These are phyloP conservation scores for Kalanchoe fedtschenkoi DNA, from an alignment of 164 flowering plant genomes.

Conservation along the genomic window DNA sequence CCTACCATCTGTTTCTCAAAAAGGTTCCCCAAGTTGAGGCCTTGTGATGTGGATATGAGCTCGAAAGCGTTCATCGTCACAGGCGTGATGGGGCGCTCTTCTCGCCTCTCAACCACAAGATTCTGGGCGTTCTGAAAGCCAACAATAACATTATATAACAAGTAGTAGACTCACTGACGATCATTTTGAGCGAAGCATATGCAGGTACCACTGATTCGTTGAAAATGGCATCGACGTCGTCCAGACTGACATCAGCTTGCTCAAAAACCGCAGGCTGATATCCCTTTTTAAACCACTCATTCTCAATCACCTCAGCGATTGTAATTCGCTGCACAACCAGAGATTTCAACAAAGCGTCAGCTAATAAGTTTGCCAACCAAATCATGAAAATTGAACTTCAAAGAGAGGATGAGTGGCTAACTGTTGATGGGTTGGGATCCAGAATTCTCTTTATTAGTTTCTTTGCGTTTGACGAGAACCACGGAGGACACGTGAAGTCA, in stretches of 20 bases:
- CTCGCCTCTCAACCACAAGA: slow-evolving; percentile 85
- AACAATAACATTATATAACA: not conserved
- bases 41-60: slow-evolving; percentile 91
- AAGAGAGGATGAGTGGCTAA: slow-evolving; percentile 19
- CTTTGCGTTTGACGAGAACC: slow-evolving; percentile 91
- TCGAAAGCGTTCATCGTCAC: slow-evolving; percentile 92
- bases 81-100: slow-evolving; percentile 46
- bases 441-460: slow-evolving; percentile 75
- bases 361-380: not conserved
- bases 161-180: not conserved
- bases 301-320: slow-evolving; percentile 70
- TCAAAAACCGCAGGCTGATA: slow-evolving; percentile 71
- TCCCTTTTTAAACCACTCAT: slow-evolving; percentile 99
- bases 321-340: slow-evolving; percentile 43
- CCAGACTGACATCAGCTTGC: slow-evolving; percentile 50
- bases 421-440: slow-evolving; percentile 76
- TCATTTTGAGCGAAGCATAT: not conserved
- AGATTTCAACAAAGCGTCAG: not conserved
- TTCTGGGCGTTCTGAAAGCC: slow-evolving; percentile 41
- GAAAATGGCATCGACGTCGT: slow-evolving; percentile 72
- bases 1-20: slow-evolving; percentile 89
- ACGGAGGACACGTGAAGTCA: slow-evolving; percentile 77
- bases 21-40: slow-evolving; percentile 70
- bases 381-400: not conserved
- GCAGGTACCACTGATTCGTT: slow-evolving; percentile 47